Evolutionary conservation across 169 alveolate genomes (phyloP).

Genomic region (Plasmodium inui): DNA sequence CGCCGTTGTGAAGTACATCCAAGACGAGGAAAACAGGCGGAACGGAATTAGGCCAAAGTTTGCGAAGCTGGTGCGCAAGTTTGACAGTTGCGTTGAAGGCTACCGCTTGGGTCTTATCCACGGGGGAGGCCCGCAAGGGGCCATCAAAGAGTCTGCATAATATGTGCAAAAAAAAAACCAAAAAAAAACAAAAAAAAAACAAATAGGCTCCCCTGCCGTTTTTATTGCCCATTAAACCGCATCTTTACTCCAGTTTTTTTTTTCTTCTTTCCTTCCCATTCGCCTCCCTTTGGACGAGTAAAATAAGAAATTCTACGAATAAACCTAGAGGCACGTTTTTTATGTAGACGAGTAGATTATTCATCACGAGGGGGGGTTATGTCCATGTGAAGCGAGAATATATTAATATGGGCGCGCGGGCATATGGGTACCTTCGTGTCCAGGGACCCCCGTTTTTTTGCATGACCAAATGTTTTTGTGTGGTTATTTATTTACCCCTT

Average conservation of each 20-base stretch:
- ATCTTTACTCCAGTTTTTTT: not conserved
- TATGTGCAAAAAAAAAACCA: not conserved
- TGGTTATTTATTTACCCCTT: not conserved
- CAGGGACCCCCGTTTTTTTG: not conserved
- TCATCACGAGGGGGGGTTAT: not conserved
- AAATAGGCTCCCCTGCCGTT: not conserved
- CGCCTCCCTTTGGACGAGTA: not conserved
- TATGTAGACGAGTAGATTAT: not conserved
- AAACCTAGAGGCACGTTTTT: not conserved
- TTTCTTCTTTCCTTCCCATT: not conserved
- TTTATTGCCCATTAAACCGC: not conserved
- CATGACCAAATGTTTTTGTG: not conserved
- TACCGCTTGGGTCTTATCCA: not conserved
- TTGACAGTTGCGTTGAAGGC: not conserved
- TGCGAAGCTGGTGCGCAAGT: not conserved
- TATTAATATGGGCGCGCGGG: not conserved
- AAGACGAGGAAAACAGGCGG: not conserved
- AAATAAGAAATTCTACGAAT: not conserved
- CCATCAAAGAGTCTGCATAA: not conserved
- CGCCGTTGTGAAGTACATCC: slow-evolving; percentile 17
- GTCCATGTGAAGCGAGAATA: not conserved
- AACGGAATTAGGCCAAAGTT: not conserved
- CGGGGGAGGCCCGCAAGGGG: not conserved
- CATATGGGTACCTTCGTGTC: not conserved
- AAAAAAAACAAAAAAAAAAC: not conserved